Evolutionary conservation across 768 basidiomycete genomes (phyloP).

Genomic region (Phlebiopsis gigantea): DNA sequence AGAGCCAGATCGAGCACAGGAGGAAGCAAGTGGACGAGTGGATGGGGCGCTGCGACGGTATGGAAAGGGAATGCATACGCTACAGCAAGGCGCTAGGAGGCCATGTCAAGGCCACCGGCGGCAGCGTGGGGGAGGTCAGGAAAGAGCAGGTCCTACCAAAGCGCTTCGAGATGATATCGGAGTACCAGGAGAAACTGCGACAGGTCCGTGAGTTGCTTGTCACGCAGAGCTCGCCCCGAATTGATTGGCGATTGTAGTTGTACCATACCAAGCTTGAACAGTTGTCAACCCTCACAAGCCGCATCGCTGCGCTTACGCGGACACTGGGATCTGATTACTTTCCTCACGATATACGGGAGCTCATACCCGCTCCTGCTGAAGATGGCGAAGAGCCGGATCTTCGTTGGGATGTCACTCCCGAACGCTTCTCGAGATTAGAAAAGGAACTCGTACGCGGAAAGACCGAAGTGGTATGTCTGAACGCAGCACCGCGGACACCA

Average conservation of each 20-base stretch:
- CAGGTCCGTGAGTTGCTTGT: conserved; percentile 47
- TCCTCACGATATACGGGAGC: conserved; percentile 47
- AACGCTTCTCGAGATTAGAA: conserved; percentile 75
- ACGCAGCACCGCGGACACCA: background rate
- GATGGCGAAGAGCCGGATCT: conserved; percentile 32
- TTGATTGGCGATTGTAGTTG: conserved; percentile 31
- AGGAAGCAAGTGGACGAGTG: conserved; percentile 75
- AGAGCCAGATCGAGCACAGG: conserved; percentile 62
- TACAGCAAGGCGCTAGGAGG: conserved; percentile 70
- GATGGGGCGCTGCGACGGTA: conserved; percentile 54
- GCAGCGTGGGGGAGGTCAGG: conserved; percentile 60
- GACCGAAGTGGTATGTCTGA: conserved; percentile 67
- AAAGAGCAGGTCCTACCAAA: conserved; percentile 70
- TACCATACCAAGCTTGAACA: conserved; percentile 80
- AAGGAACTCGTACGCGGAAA: conserved; percentile 82
- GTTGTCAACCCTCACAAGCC: conserved; percentile 62
- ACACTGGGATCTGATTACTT: conserved; percentile 61
- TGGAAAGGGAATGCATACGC: conserved; percentile 61
- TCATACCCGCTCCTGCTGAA: conserved; percentile 38
- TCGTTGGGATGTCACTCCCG: conserved; percentile 70
- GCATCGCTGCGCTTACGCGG: conserved; percentile 51
- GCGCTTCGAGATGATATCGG: conserved; percentile 61
- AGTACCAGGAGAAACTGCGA: conserved; percentile 72
- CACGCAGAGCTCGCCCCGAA: background rate
- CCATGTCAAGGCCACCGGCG: conserved; percentile 61